Evolutionary conservation across 164 flowering plant species (phyloP).

Genomic region (Tetracentron sinense): DNA sequence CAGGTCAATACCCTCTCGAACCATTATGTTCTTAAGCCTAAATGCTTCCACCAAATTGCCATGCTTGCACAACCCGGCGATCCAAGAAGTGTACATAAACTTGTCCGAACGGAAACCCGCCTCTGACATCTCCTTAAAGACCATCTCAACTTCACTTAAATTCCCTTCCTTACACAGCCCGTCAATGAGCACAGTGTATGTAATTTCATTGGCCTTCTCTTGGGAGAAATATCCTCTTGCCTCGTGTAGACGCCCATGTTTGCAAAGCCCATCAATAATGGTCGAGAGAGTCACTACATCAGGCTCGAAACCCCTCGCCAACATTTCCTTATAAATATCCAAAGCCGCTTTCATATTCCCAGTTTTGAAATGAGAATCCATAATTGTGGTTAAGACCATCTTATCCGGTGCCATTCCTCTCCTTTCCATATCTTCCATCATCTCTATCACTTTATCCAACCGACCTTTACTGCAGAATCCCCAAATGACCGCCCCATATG

Average conservation of each 20-base stretch:
- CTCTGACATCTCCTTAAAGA: slow-evolving; percentile 31
- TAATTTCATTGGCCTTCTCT: slow-evolving; percentile 30
- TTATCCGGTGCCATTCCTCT: slow-evolving; percentile 30
- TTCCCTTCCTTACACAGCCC: slow-evolving; percentile 33
- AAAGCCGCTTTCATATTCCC: slow-evolving; percentile 30
- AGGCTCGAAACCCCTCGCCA: slow-evolving; percentile 29
- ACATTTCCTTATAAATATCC: slow-evolving; percentile 20
- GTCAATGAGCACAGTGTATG: slow-evolving; percentile 34
- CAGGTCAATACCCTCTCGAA: slow-evolving; percentile 25
- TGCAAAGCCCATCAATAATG: slow-evolving; percentile 36
- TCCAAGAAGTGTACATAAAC: slow-evolving; percentile 34
- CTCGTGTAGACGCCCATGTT: slow-evolving; percentile 29
- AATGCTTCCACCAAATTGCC: slow-evolving; percentile 38
- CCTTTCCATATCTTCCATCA: slow-evolving; percentile 24
- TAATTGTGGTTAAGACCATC: slow-evolving; percentile 28
- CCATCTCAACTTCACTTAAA: slow-evolving; percentile 22
- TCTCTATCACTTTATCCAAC: slow-evolving; percentile 23
- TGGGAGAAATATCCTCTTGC: slow-evolving; percentile 25
- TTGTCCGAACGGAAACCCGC: slow-evolving; percentile 35
- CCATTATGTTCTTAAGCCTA: slow-evolving; percentile 36
- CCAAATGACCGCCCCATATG: slow-evolving; percentile 35
- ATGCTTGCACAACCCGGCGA: slow-evolving; percentile 27
- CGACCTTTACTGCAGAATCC: slow-evolving; percentile 31
- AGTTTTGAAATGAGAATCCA: slow-evolving; percentile 34
- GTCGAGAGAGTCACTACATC: slow-evolving; percentile 31